Conservation (phyloP, 1,284 basidiomycete genomes). For the Vanrija sp. region DNA sequence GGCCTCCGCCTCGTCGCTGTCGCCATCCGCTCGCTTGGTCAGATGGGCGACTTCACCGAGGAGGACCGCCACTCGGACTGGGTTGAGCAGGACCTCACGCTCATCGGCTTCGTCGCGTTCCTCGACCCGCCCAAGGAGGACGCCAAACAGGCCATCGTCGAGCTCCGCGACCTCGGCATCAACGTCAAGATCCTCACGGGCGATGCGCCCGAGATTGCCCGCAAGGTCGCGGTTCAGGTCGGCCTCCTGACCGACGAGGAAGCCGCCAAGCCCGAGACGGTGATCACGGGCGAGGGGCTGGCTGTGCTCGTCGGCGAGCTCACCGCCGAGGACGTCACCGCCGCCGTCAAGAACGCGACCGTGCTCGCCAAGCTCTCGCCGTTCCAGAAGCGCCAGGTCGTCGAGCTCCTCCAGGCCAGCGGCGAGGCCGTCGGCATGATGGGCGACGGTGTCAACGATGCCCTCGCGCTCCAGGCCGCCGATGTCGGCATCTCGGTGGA, state of each 20-base stretch:
- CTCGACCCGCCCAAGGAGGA: constrained; percentile 3
- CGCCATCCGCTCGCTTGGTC: too few relatives aligned
- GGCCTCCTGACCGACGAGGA: neutral
- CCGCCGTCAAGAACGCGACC: neutral
- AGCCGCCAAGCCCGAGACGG: neutral
- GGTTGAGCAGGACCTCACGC: neutral
- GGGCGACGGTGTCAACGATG: neutral
- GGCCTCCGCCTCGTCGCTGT: too few relatives aligned
- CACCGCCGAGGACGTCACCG: neutral
- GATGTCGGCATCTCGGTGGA: neutral
- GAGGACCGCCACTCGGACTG: neutral
- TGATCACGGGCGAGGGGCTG: neutral
- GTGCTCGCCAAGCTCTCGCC: neutral
- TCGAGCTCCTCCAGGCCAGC: too few relatives aligned
- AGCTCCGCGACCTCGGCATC: neutral
- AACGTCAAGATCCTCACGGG: neutral
- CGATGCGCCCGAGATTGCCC: neutral
- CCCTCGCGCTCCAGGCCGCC: neutral
- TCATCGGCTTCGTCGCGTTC: neutral
- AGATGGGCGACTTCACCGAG: too few relatives aligned
- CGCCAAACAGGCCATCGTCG: neutral
- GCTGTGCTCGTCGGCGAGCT: neutral
- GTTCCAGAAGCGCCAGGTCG: neutral
- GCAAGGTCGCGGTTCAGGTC: neutral
- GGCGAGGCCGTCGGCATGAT: neutral